Conservation (phyloP, 2,329 filamentous ascomycete genomes). For the Cladosporium cucumerinum region DNA sequence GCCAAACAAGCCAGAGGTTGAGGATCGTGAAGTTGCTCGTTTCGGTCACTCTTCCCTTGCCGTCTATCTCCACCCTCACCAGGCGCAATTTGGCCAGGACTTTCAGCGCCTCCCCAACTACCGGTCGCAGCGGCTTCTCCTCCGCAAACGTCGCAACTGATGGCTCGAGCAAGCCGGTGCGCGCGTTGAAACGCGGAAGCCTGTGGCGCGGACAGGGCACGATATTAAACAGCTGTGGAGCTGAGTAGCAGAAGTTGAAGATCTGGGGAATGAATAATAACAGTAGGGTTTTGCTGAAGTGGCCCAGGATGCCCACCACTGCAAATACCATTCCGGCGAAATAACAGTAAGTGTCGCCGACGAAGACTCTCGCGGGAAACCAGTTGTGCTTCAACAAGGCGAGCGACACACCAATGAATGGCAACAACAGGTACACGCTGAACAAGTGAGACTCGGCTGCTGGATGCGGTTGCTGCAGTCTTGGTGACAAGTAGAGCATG, state of each 20-base stretch:
- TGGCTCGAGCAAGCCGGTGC: conserved; percentile 80
- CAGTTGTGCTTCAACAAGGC: conserved; percentile 89
- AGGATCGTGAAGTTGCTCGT: conserved; percentile 89
- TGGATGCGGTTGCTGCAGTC: conserved; percentile 73
- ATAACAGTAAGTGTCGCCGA: conserved; percentile 98
- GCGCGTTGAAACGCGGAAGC: conserved; percentile 80
- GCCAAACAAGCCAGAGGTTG: conserved; percentile 95
- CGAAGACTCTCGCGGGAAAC: conserved; percentile 93
- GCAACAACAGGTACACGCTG: conserved; percentile 89
- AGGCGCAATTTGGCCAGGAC: conserved; percentile 67
- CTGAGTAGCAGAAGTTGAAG: conserved; percentile 94
- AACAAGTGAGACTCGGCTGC: conserved; percentile 95
- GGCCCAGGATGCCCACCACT: conserved; percentile 90
- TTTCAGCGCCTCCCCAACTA: conserved; percentile 62
- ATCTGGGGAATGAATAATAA: conserved; percentile 89
- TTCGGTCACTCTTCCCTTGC: conserved; percentile 68
- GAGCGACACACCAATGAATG: conserved; percentile 87
- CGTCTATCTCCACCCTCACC: conserved; percentile 64
- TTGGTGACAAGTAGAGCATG: conserved; percentile 70
- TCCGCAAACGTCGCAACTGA: conserved; percentile 68
- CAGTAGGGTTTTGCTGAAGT: conserved; percentile 95
- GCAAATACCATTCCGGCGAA: conserved; percentile 99
- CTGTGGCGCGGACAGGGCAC: conserved; percentile 92
- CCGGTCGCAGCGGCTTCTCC: conserved; percentile 63
- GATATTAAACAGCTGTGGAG: conserved; percentile 83